Evolutionary conservation across 768 basidiomycete genomes (phyloP).

Genomic region (Boletus sensibilis): DNA sequence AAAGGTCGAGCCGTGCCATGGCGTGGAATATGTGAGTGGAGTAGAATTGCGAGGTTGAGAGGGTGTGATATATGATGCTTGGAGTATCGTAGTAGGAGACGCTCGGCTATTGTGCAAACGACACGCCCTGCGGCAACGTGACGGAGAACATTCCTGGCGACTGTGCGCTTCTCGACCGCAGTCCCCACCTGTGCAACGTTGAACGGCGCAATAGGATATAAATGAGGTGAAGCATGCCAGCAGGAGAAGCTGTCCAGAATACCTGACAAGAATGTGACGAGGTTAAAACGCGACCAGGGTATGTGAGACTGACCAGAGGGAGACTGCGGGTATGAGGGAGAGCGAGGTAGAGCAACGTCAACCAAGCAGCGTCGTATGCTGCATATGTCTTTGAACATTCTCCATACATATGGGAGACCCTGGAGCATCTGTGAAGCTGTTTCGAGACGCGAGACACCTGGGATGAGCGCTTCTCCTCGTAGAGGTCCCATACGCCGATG

Average conservation of each 20-base stretch:
- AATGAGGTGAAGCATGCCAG: slow-evolving; percentile 46
- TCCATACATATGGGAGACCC: slow-evolving; percentile 60
- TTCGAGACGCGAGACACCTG: slow-evolving; percentile 46
- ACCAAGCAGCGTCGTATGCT: slow-evolving; percentile 51
- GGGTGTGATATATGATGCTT: slow-evolving; percentile 44
- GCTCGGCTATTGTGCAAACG: slow-evolving; percentile 46
- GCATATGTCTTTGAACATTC: slow-evolving; percentile 63
- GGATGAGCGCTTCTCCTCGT: slow-evolving; percentile 54
- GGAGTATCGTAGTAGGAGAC: slow-evolving; percentile 44
- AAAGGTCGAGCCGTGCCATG: slow-evolving; percentile 70
- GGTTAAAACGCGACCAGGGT: background rate
- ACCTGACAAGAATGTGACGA: slow-evolving; percentile 40
- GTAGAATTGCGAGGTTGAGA: slow-evolving; percentile 56
- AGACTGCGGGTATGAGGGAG: slow-evolving; percentile 60
- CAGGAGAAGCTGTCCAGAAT: slow-evolving; percentile 61
- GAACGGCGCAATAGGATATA: slow-evolving; percentile 5
- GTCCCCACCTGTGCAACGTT: slow-evolving; percentile 51
- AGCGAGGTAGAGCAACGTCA: slow-evolving; percentile 47
- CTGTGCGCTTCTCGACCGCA: slow-evolving; percentile 60
- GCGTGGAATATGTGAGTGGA: slow-evolving; percentile 63
- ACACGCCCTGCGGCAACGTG: slow-evolving; percentile 57
- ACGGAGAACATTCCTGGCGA: slow-evolving; percentile 56
- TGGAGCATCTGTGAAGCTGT: slow-evolving; percentile 46
- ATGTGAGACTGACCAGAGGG: slow-evolving; percentile 49
- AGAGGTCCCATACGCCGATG: slow-evolving; percentile 80